Conservation (phyloP, 176 grass and related monocot species). For the Calamus simplicifolius region DNA sequence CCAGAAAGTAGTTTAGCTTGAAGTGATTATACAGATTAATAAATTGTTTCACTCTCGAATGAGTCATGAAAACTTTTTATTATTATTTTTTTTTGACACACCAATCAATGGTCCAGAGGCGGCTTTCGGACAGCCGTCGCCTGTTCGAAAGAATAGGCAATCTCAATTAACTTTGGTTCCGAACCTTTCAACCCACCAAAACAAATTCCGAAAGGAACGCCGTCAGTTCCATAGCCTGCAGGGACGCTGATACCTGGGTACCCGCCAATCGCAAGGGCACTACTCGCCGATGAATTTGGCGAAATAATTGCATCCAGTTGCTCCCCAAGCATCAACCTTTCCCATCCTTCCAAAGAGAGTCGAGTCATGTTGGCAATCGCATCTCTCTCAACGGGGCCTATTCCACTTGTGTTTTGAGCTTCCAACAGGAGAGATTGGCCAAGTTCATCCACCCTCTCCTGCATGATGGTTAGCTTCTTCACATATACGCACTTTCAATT, state of each 20-base stretch:
- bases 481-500: too few relatives aligned
- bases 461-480: background rate
- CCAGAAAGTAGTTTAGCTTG: too few relatives aligned
- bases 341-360: background rate
- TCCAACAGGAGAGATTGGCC: background rate
- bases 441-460: background rate
- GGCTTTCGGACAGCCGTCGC: slow-evolving; percentile 41
- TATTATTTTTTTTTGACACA: too few relatives aligned
- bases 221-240: slow-evolving; percentile 32
- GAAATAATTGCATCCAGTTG: background rate
- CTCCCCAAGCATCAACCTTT: background rate
- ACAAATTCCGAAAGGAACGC: slow-evolving; percentile 50
- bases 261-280: slow-evolving; percentile 35
- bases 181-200: slow-evolving; percentile 72
- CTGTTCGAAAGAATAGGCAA: slow-evolving; percentile 74
- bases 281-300: background rate
- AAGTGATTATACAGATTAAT: too few relatives aligned
- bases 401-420: background rate
- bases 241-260: slow-evolving; percentile 55
- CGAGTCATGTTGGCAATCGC: background rate
- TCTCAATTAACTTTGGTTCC: slow-evolving; percentile 61
- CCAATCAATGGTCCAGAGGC: slow-evolving; percentile 4
- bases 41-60: too few relatives aligned
- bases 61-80: too few relatives aligned
- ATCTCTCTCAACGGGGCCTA: background rate